Base-by-base conservation (phyloP, 345 rosid genomes). In the Acer campestre region DNA sequence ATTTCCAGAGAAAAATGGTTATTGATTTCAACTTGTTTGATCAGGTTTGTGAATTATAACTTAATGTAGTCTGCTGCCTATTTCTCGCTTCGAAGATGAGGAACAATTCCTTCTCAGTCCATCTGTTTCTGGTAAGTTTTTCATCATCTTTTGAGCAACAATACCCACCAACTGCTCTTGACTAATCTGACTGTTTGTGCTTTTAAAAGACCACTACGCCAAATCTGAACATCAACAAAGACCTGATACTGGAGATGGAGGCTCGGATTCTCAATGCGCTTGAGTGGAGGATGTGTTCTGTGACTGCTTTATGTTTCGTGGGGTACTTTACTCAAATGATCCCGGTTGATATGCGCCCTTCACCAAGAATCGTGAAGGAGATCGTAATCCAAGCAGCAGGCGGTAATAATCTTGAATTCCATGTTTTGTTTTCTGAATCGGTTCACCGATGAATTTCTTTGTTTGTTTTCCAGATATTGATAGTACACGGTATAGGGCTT, bases 211-310 rank as follows among this genome's bases (percentile, higher is more conserved):
- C 10, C 23, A 59, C 2, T 1, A 0, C 2, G 63, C 23, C 23
- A 10, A 2, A 59, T 22, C 3, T 59, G 27, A 22, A 16, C 11
- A 1, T 59, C 27, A 22, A 16, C 6, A 8, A 5, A 9, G 25
- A 10, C 0, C 40, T 14, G 4, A 14, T 58, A 0, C 23, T 16
- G 38, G 2, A 8, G 6, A 17, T 53, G 72, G 78, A 67, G 59
- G 18, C 25, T 53, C 20, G 17, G 17, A 67, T 75, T 67, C 73
- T 75, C 18, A 16, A 40, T 3, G 72, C 40, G 13, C 53, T 67
- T 55, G n/a, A 67, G 3, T 75, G 78, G 78, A 6, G 13, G 13
- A 9, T 58, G 40, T 66, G 35, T 22, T 4, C 78, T 22, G 63
- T 56, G 8, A 40, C 29, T 1, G 55, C 78, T 10, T 11, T 75